Percentiles rank a stretch among this genome's conserved stretches.
Evolutionary conservation across 768 basidiomycete genomes (phyloP).

Genomic region (Calocybe gangraenosa): DNA sequence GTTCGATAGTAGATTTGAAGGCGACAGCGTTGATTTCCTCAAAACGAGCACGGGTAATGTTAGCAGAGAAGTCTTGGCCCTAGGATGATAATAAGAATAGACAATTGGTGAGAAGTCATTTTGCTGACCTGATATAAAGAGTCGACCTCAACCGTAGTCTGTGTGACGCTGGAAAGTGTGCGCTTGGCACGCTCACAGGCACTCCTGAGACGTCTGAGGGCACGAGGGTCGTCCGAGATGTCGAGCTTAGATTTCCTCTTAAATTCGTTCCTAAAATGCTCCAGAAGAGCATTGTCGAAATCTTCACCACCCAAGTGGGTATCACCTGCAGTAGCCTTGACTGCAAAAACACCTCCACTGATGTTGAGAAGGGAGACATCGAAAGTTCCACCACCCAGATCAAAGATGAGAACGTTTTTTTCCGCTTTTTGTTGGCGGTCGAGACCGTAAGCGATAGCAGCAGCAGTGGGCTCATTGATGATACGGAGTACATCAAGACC

Average conservation of each 20-base stretch:
- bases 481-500: conserved; percentile 99
- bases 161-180: conserved; percentile 95
- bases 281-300: conserved; percentile 96
- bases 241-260: conserved; percentile 96
- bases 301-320: conserved; percentile 99
- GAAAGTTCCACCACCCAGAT: conserved; percentile 99
- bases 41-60: conserved; percentile 99
- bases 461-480: conserved; percentile 99
- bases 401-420: conserved; percentile 99
- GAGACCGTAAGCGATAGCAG: conserved; percentile 98
- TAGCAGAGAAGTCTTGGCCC: conserved; percentile 98
- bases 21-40: conserved; percentile 96
- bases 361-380: conserved; percentile 99
- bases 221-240: conserved; percentile 95
- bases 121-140: conserved; percentile 84
- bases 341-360: conserved; percentile 96
- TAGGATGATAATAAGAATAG: conserved; percentile 21
- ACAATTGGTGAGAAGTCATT: neutral
- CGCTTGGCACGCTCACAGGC: conserved; percentile 99
- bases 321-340: conserved; percentile 99
- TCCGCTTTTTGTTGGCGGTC: conserved; percentile 93
- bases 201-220: conserved; percentile 90
- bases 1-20: conserved; percentile 98
- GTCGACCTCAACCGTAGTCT: conserved; percentile 99
- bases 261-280: conserved; percentile 99